phyloP scores from a whole-genome alignment of 257 asterid species.

The Solanum peruvianum region DNA sequence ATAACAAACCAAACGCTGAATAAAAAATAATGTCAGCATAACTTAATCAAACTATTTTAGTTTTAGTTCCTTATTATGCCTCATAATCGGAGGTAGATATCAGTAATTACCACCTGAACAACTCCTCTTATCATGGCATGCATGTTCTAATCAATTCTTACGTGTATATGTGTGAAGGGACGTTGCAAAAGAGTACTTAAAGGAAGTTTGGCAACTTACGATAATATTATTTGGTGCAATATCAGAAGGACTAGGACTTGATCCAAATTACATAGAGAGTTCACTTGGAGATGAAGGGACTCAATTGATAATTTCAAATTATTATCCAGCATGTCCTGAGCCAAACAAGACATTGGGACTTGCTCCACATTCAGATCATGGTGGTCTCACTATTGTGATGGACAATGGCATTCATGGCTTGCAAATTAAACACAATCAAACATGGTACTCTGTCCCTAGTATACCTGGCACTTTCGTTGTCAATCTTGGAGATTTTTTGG shows the following conservation, averaged over 20 bases:
- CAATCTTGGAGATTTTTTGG: slow-evolving; percentile 52
- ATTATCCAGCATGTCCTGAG: slow-evolving; percentile 58
- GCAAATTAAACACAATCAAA: slow-evolving; percentile 33
- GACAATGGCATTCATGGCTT: slow-evolving; percentile 48
- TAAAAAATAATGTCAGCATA: no score
- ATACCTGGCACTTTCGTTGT: slow-evolving; percentile 38
- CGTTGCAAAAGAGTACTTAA: slow-evolving; percentile 33
- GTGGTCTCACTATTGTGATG: slow-evolving; percentile 43
- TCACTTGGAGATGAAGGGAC: slow-evolving; percentile 24
- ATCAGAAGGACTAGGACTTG: slow-evolving; percentile 49
- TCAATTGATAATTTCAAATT: slow-evolving; percentile 40
- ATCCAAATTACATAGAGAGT: slow-evolving; percentile 17
- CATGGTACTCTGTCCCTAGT: slow-evolving; percentile 30
- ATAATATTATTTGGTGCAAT: slow-evolving; percentile 1
- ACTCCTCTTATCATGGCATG: not conserved
- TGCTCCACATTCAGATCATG: slow-evolving; percentile 57
- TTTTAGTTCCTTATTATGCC: no score
- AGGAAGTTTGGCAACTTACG: slow-evolving; percentile 27
- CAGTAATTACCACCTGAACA: not conserved
- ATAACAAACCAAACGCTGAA: no score
- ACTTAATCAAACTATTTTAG: no score
- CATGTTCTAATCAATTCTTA: not conserved
- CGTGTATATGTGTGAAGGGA: slow-evolving; percentile 2
- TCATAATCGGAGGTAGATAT: not conserved
- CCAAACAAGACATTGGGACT: slow-evolving; percentile 46